These are phyloP conservation scores for Neofusicoccum umdonicola DNA, from an alignment of 2,329 filamentous ascomycete species.

Conservation along the genomic window DNA sequence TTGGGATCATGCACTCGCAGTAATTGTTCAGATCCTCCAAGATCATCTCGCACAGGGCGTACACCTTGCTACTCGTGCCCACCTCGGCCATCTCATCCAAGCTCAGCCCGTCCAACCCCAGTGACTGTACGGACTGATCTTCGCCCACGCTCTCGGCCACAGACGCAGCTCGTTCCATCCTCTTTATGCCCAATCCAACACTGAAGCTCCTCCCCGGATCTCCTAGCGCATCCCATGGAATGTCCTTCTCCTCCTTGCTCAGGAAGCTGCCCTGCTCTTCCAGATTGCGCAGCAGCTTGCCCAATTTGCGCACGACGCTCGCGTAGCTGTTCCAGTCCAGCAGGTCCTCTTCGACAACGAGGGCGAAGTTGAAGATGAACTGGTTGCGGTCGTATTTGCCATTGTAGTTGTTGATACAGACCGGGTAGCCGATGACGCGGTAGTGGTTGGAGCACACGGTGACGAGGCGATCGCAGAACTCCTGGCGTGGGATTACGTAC, in stretches of 20 bases:
- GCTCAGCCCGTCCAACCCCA: conserved; percentile 2
- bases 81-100: conserved; percentile 28
- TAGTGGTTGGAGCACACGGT: conserved; percentile 74
- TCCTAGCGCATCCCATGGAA: conserved; percentile 2
- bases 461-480: conserved; percentile 89
- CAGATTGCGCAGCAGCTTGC: conserved; percentile 79
- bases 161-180: neutral
- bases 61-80: conserved; percentile 52
- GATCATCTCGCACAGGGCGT: conserved; percentile 76
- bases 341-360: conserved; percentile 69
- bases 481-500: conserved; percentile 91
- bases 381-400: conserved; percentile 85
- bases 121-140: neutral
- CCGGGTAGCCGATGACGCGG: conserved; percentile 81
- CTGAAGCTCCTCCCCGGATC: conserved; percentile 7
- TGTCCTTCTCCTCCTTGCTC: conserved; percentile 54
- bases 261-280: conserved; percentile 89
- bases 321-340: conserved; percentile 75
- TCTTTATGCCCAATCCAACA: conserved; percentile 13
- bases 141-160: conserved; percentile 11
- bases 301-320: conserved; percentile 80
- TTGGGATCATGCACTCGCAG: conserved; percentile 97
- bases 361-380: conserved; percentile 97
- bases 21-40: conserved; percentile 96
- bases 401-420: conserved; percentile 72